Evolutionary conservation across 257 asterid species (phyloP), one percentile per base, ranked within the genome.

Genomic region (Avicennia marina): DNA sequence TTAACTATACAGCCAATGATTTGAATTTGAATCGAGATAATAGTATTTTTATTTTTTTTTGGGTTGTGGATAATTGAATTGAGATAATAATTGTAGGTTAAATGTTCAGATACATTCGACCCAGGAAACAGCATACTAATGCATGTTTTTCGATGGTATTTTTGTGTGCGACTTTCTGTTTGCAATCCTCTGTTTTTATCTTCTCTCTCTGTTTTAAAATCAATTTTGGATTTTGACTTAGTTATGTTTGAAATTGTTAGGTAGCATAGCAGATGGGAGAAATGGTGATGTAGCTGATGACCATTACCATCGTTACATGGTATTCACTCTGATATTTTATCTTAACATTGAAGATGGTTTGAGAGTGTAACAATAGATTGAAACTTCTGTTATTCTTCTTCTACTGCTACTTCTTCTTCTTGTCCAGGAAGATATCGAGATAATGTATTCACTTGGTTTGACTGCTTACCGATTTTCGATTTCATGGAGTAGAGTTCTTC

Each of bases 401-500:
- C 5, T 7, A 29, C 7, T 29, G 12, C 13, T 7, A 36, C 9
- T 36, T 11, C 41, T 11, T 49, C n/a, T n/a, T n/a, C n/a, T n/a
- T n/a, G n/a, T n/a, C 29, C 81, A 87, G 94, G 94, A 87, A 71
- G 94, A 87, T 46, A 79, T 84, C 64, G 84, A 78, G 68, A 55
- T 78, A 53, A 54, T 84, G 64, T 72, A 74, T 46, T 76, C 82
- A 38, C 83, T 78, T 21, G 89, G 89, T 11, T 77, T 81, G 53
- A 56, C 70, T 61, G 68, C 94, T 40, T 87, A 84, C 56, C 86
- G 93, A n/a, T 61, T 87, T 50, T 87, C 96, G 18, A 84, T 87
- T 73, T 87, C 96, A 4, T 84, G 96, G 96, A 68, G 83, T 54
- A 73, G 96, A 74, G 34, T 87, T 72, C 80, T 87, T 52, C 96